Base-by-base conservation (phyloP, 345 rosid genomes). In the Gossypium rotundifolium region DNA sequence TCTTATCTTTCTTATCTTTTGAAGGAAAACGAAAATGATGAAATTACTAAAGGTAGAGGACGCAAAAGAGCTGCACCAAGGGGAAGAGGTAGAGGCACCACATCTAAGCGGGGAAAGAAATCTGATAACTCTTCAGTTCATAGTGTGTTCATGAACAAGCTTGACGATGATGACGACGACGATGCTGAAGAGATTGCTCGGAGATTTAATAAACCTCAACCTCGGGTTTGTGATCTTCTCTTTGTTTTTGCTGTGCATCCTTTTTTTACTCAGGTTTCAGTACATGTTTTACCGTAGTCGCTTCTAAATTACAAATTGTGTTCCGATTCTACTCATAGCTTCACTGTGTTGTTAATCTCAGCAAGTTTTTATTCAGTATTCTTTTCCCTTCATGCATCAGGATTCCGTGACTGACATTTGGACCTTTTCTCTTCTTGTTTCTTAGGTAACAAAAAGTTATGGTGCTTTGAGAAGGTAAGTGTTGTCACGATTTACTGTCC, bases 391-490 rank as follows among this genome's bases (percentile, higher is more conserved):
- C n/a, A 23, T 59, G 64, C n/a, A 16, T 63, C 17, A 3, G 45
- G 33, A 65, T 42, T 52, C 55, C 63, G 13, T 14, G 65, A 57
- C 65, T 18, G 23, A 68, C 51, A 55, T 51, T 60, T 13, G 4
- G 58, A 57, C 16, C 73, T n/a, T n/a, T 27, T 33, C 48, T 23
- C 78, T 38, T 60, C 5, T 16, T 10, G 45, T 51, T 13, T 71
- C 71, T 75, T 73, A 93, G 98, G 92, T 88, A 59, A 87, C 93
- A 2, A 90, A 88, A 86, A 94, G 86, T 76, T 94, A 94, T 72
- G 99, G 99, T 73, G 93, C 98, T 84, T 83, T 94, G 72, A 88
- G 98, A 85, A 86, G 90, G 74, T 85, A 82, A 62, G 27, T 0
- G 49, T 49, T 29, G 49, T 60, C 54, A 52, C 0, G 18, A 3